Conservation (phyloP, 306 rosid genomes). For the Pachyrhizus erosus region DNA sequence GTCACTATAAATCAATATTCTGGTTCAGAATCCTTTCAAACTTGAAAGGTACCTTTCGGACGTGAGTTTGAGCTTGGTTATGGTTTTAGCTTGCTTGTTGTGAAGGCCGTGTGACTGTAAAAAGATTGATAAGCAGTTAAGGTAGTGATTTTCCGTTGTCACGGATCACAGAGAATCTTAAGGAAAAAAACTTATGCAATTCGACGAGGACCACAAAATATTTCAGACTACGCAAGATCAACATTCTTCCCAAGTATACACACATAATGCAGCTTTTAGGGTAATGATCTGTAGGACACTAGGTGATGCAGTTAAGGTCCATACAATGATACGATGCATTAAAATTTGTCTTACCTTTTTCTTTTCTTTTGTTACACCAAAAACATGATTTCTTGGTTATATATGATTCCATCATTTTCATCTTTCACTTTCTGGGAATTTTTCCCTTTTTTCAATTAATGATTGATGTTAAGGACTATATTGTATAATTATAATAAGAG, state of each 20-base stretch:
- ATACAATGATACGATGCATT: not conserved
- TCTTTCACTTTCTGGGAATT: constrained; percentile 33
- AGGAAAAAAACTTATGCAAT: constrained; percentile 31
- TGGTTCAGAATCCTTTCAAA: constrained; percentile 34
- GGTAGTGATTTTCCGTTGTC: constrained; percentile 47
- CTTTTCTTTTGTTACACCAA: constrained; percentile 2
- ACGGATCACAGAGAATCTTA: constrained; percentile 45
- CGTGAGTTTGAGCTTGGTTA: constrained; percentile 25
- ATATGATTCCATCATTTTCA: constrained; percentile 38
- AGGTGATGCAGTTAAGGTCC: constrained; percentile 36
- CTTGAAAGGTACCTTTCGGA: constrained; percentile 37
- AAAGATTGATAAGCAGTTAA: constrained; percentile 21
- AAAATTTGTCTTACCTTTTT: not conserved
- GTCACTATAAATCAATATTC: not conserved
- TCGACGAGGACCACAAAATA: constrained; percentile 46
- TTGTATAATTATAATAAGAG: constrained; percentile 14
- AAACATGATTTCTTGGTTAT: constrained; percentile 21
- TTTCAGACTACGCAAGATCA: constrained; percentile 8
- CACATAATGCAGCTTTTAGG: constrained; percentile 29
- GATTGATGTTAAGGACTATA: constrained; percentile 16
- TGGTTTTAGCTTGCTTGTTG: constrained; percentile 26
- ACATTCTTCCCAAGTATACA: constrained; percentile 7
- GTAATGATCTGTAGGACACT: constrained; percentile 23
- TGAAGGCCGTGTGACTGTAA: constrained; percentile 28
- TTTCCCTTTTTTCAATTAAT: constrained; percentile 22